phyloP scores from a whole-genome alignment of 2,329 filamentous ascomycete species.

The Alternaria sp. region DNA sequence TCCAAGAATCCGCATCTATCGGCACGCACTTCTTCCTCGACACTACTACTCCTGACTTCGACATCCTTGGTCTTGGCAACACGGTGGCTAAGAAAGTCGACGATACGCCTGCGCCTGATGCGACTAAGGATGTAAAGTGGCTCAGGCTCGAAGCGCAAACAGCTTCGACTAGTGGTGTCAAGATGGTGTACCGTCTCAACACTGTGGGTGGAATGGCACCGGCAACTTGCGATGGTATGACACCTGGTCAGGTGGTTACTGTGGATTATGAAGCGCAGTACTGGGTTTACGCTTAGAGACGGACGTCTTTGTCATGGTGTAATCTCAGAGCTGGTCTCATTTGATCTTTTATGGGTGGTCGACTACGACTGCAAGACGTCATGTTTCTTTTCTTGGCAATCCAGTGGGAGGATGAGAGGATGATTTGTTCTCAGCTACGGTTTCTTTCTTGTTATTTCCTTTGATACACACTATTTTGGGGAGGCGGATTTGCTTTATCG shows the following conservation, averaged over 20 bases:
- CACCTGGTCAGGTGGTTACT: conserved; percentile 60
- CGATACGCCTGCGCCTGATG: conserved; percentile 66
- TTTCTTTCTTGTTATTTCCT: neutral
- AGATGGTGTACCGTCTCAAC: conserved; percentile 80
- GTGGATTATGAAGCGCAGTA: conserved; percentile 88
- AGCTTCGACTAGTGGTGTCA: conserved; percentile 55
- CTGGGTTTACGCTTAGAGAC: conserved; percentile 59
- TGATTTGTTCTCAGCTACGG: neutral
- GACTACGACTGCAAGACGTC: neutral
- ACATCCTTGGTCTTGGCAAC: conserved; percentile 72
- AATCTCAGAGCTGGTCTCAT: neutral
- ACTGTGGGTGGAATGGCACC: conserved; percentile 83
- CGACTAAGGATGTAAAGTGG: conserved; percentile 73
- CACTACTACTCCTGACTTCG: conserved; percentile 77
- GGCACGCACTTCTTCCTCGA: conserved; percentile 84
- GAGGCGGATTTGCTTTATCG: neutral
- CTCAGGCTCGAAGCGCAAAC: conserved; percentile 66
- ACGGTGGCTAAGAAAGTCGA: conserved; percentile 70
- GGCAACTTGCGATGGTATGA: conserved; percentile 65
- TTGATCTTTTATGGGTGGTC: neutral
- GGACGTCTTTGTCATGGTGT: neutral
- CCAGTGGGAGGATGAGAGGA: neutral
- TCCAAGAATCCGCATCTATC: conserved; percentile 38
- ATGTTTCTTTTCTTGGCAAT: neutral
- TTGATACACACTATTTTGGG: neutral